Evolutionary conservation across 164 flowering plant species (phyloP), one percentile per base, ranked within the genome.

Genomic region (Stephania cephalantha): DNA sequence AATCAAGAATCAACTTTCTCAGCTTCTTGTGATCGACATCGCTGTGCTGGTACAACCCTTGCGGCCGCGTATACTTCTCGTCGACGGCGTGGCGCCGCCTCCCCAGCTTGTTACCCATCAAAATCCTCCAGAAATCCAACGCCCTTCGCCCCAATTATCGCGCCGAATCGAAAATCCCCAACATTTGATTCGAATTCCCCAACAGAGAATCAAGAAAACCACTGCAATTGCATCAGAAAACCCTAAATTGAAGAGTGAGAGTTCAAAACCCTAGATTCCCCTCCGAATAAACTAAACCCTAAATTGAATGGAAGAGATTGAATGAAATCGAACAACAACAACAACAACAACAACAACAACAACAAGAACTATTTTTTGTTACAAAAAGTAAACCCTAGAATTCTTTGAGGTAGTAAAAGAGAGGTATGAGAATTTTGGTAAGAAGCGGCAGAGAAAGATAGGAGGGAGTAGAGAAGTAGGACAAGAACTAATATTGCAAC

Each of bases 1-100:
- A 89, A 73, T 92, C 98, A 66, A 95, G 90, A 69, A 93, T 95
- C 20, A 95, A 93, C 86, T 93, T 95, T 81, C 90, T 85, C 5
- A 95, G 91, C 88, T 92, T 95, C 90, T 95, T 95, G 46, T 88
- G 88, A 85, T 95, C 99, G 63, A 95, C 97, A 83, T 92, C 94
- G 77, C 79, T 89, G 77, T 87, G 89, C 70, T 87, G 89, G 80
- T 92, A 93, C 83, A 95, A 80, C 69, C 98, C 97, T 71, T 95
- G 99, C 3, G 98, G 98, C 82, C 85, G 85, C 12, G 97, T 95
- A 73, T 88, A 93, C 85, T 85, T 92, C 81, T 95, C 98, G 72
- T 95, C 99, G 72, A 95, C 94, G 80, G 85, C 89, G 73, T 92
- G 95, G 73, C 93, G 79, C 82, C 87, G 85, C 79, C 90, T 87